Base-by-base conservation (phyloP, 2,329 filamentous ascomycete species). In the Chaetothyriales sp. region DNA sequence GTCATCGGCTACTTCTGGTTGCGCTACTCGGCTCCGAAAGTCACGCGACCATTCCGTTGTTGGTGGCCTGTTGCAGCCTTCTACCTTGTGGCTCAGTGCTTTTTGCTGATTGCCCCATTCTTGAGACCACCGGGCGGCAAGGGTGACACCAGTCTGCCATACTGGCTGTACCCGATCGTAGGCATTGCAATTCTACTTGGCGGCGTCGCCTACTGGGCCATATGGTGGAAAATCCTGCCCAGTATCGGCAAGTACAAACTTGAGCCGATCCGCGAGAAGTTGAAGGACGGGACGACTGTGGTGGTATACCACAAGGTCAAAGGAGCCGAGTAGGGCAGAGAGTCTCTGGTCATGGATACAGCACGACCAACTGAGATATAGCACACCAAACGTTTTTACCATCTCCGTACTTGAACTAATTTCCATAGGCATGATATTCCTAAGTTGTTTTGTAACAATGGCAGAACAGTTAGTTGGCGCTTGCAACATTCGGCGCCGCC, bases 11-110 rank as follows among this genome's bases (percentile, higher is more conserved):
- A 81, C 22, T 65, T 78, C 18, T 71, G 76, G 51, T 71, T 82
- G n/a, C 61, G 62, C 43, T 59, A 54, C 54, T 51, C 37, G 1
- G 29, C 54, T 2, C 50, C 55, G 1, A 52, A 64, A 5, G 53
- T 71, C 60, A 61, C 71, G 57, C 76, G 77, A 0, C 76, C 77
- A 20, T 71, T 80, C 63, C 72, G 67, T 49, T 77, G 77, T 9
- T 74, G 72, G 5, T 67, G 77, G 3, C 76, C 77, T 2, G 73
- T 80, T 33, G 69, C 72, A 40, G 53, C 76, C 44, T 78, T 83
- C 66, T 83, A 82, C 67, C 68, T 80, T 48, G 67, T 77, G 58
- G 78, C 76, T 62, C 82, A 83, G 63, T 66, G 80, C 44, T 81
- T 79, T 59, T 76, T 82, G 49, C 72, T 81, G 37, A 64, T 81